A percentile compares a stretch with the other conserved stretches of the same genome.
These are phyloP conservation scores for Venturia asperata DNA, from an alignment of 2,329 filamentous ascomycete genomes.

Conservation along the genomic window DNA sequence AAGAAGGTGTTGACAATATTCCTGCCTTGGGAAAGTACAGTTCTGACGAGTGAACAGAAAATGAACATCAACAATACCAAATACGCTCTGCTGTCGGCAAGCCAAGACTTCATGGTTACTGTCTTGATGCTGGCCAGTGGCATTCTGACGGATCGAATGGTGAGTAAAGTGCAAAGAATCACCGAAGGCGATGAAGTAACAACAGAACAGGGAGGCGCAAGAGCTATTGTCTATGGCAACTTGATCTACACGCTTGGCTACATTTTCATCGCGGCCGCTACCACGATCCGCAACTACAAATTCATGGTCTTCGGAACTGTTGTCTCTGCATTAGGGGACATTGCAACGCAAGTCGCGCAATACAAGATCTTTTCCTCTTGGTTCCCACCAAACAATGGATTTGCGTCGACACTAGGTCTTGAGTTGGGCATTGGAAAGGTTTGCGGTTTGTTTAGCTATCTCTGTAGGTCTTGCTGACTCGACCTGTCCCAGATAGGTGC, in stretches of 20 bases:
- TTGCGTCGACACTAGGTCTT: slow-evolving; percentile 54
- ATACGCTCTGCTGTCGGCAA: slow-evolving; percentile 52
- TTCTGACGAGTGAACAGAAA: not conserved
- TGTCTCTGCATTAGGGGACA: slow-evolving; percentile 53
- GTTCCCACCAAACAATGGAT: slow-evolving; percentile 56
- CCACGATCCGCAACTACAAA: slow-evolving; percentile 49
- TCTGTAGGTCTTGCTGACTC: not conserved
- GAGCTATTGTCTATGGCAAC: not conserved
- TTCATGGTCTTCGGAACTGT: slow-evolving; percentile 55
- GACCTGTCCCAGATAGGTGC: slow-evolving; percentile 43
- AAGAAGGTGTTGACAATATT: slow-evolving; percentile 40
- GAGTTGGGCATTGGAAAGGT: slow-evolving; percentile 54
- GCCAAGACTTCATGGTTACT: slow-evolving; percentile 56
- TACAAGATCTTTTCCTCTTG: slow-evolving; percentile 60
- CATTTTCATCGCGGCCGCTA: slow-evolving; percentile 44
- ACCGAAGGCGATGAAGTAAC: not conserved
- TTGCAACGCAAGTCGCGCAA: slow-evolving; percentile 57
- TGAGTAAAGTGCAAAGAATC: not conserved
- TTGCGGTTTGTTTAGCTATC: slow-evolving; percentile 54
- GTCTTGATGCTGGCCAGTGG: slow-evolving; percentile 49
- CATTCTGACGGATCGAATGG: slow-evolving; percentile 46
- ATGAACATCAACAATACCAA: slow-evolving; percentile 51
- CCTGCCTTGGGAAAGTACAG: too few species aligned
- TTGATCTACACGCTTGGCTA: not conserved
- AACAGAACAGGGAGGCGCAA: not conserved